These are phyloP conservation scores for Silene uniflora DNA, from an alignment of 148 eudicot genomes.

Conservation along the genomic window DNA sequence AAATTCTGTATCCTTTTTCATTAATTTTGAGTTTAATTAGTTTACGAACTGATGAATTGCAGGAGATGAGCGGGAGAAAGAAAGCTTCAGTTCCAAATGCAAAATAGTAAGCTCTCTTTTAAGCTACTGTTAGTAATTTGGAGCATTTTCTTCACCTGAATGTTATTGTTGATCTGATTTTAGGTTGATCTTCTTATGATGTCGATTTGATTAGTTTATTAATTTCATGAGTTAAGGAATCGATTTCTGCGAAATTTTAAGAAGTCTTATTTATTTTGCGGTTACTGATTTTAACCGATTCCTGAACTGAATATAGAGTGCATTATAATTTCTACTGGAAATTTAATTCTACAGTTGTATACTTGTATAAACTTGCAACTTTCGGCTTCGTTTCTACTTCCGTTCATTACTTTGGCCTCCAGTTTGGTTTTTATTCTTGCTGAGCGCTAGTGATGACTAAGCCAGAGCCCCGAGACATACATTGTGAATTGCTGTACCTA, in stretches of 20 bases:
- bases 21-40: background rate
- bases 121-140: background rate
- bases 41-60: slow-evolving; percentile 17
- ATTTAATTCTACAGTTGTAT: background rate
- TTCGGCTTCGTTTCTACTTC: background rate
- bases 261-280: background rate
- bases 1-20: background rate
- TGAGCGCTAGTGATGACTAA: background rate
- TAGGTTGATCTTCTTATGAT: background rate
- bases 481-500: background rate
- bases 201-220: background rate
- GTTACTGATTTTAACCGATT: background rate
- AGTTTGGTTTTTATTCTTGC: background rate
- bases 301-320: background rate
- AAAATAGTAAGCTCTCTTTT: background rate
- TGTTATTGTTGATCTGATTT: background rate
- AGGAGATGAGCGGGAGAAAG: slow-evolving; percentile 24
- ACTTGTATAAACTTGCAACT: background rate
- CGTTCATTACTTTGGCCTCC: background rate
- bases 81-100: background rate
- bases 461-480: background rate
- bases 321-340: background rate
- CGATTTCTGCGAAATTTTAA: background rate
- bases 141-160: background rate
- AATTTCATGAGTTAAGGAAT: background rate